These are phyloP conservation scores for Conticribra weissflogii DNA, from an alignment of 108 stramenopile genomes.

Conservation along the genomic window DNA sequence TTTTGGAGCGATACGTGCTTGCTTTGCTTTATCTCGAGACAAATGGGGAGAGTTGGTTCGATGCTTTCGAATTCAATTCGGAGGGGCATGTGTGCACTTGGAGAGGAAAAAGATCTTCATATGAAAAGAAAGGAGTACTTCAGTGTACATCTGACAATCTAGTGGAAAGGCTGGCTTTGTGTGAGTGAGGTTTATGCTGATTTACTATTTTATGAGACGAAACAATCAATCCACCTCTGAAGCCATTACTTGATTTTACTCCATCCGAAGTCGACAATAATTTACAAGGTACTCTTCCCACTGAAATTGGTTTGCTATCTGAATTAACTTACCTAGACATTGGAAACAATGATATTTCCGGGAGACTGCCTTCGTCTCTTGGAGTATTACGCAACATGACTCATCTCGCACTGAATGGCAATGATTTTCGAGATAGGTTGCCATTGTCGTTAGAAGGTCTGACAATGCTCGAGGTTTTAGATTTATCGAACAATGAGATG, in stretches of 20 bases:
- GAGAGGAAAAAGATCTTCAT: neutral
- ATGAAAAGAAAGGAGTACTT: neutral
- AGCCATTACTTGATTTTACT: conserved; percentile 3
- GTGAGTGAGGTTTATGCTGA: neutral
- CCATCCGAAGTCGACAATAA: conserved; percentile 46
- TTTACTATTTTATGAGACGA: neutral
- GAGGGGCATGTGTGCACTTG: conserved; percentile 26
- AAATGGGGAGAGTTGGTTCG: conserved; percentile 1
- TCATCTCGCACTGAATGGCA: conserved; percentile 50
- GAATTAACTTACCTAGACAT: conserved; percentile 32
- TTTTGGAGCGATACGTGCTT: conserved; percentile 10
- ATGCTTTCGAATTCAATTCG: neutral
- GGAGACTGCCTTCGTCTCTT: conserved; percentile 39
- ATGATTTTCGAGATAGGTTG: conserved; percentile 47
- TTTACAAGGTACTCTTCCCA: conserved; percentile 53
- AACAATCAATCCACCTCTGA: too few species aligned
- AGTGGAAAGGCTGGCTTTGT: neutral
- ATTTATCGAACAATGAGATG: conserved; percentile 50
- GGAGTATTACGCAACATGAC: conserved; percentile 21
- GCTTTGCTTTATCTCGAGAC: conserved; percentile 20
- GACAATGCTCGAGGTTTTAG: conserved; percentile 38
- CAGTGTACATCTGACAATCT: neutral
- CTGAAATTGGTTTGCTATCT: conserved; percentile 47
- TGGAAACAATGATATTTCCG: conserved; percentile 42
- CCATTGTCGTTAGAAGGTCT: conserved; percentile 35